Percentiles rank a stretch among this genome's conserved stretches.
Evolutionary conservation across 352 stramenopile genomes (phyloP).

Genomic region (Globisporangium middletonii): DNA sequence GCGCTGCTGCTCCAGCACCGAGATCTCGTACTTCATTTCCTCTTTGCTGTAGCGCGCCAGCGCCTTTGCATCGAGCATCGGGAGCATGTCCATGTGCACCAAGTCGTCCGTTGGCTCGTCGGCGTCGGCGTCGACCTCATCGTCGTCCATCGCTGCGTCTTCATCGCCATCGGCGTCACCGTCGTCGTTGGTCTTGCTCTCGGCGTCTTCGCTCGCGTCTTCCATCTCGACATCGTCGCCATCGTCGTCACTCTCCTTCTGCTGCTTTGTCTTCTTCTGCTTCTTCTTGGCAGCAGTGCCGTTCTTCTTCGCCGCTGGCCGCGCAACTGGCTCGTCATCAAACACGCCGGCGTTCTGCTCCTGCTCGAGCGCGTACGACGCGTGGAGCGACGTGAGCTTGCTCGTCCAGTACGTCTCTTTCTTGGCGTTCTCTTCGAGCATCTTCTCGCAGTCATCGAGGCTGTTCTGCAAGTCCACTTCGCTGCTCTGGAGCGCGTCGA

Average conservation of each 20-base stretch:
- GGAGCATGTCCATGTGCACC: slow-evolving; percentile 47
- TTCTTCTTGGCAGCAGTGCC: slow-evolving; percentile 5
- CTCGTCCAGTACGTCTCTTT: slow-evolving; percentile 85
- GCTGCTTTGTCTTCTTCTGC: slow-evolving; percentile 11
- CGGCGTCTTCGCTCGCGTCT: slow-evolving; percentile 18
- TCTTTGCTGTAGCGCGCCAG: slow-evolving; percentile 88
- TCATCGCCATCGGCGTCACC: slow-evolving; percentile 16
- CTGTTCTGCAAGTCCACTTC: slow-evolving; percentile 93
- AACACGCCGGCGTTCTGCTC: slow-evolving; percentile 70
- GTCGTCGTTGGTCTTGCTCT: slow-evolving; percentile 23
- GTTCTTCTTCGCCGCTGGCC: slow-evolving; percentile 30
- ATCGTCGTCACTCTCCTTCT: slow-evolving; percentile 15
- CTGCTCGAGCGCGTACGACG: slow-evolving; percentile 55
- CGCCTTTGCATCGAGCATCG: slow-evolving; percentile 63
- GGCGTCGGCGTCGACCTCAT: slow-evolving; percentile 18
- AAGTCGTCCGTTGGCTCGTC: slow-evolving; percentile 29
- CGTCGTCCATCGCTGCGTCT: slow-evolving; percentile 18
- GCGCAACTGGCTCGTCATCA: slow-evolving; percentile 37
- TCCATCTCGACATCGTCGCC: slow-evolving; percentile 34
- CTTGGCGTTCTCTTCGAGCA: slow-evolving; percentile 89
- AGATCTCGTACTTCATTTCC: slow-evolving; percentile 93
- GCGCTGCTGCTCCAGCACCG: slow-evolving; percentile 88
- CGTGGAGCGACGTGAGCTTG: slow-evolving; percentile 67
- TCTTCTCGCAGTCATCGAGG: slow-evolving; percentile 91
- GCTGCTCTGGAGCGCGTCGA: slow-evolving; percentile 85